These are phyloP conservation scores for Botrytis cinerea DNA, from an alignment of 2,329 filamentous ascomycete genomes.

Conservation along the genomic window DNA sequence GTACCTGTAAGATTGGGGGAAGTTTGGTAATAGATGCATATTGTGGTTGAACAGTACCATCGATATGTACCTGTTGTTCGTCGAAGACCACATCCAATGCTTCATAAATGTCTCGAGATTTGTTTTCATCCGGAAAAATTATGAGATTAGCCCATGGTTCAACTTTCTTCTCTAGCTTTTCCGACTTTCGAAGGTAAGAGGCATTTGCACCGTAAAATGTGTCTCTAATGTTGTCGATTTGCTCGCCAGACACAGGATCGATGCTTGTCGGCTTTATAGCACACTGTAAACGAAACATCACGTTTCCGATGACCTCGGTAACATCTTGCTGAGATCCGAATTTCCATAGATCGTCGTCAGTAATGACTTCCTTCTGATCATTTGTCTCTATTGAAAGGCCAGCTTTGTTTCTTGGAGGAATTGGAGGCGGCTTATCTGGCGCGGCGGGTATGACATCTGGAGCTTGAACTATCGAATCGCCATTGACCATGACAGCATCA, in stretches of 20 bases:
- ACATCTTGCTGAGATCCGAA: slow-evolving; percentile 78
- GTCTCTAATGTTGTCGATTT: slow-evolving; percentile 77
- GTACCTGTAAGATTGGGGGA: slow-evolving; percentile 84
- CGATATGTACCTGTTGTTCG: slow-evolving; percentile 70
- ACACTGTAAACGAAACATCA: slow-evolving; percentile 86
- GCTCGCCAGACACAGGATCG: slow-evolving; percentile 67
- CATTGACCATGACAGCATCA: slow-evolving; percentile 43
- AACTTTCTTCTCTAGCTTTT: slow-evolving; percentile 46
- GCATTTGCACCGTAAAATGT: slow-evolving; percentile 64
- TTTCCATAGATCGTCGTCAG: slow-evolving; percentile 41
- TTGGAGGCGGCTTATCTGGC: slow-evolving; percentile 41
- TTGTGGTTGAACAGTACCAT: slow-evolving; percentile 57
- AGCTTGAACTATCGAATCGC: slow-evolving; percentile 30
- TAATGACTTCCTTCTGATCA: slow-evolving; percentile 35
- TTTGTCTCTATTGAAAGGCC: slow-evolving; percentile 39
- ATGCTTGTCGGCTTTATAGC: slow-evolving; percentile 74
- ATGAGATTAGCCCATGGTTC: slow-evolving; percentile 56
- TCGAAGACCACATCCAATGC: slow-evolving; percentile 87
- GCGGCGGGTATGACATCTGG: slow-evolving; percentile 23
- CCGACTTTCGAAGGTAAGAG: slow-evolving; percentile 58
- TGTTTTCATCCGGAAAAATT: slow-evolving; percentile 56
- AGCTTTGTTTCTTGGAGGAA: slow-evolving; percentile 42
- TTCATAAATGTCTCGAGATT: slow-evolving; percentile 69
- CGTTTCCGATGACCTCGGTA: slow-evolving; percentile 90
- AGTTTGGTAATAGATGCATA: slow-evolving; percentile 74